Conservation (phyloP, 139 green algal genomes). For the Chlamydomonas urium region DNA sequence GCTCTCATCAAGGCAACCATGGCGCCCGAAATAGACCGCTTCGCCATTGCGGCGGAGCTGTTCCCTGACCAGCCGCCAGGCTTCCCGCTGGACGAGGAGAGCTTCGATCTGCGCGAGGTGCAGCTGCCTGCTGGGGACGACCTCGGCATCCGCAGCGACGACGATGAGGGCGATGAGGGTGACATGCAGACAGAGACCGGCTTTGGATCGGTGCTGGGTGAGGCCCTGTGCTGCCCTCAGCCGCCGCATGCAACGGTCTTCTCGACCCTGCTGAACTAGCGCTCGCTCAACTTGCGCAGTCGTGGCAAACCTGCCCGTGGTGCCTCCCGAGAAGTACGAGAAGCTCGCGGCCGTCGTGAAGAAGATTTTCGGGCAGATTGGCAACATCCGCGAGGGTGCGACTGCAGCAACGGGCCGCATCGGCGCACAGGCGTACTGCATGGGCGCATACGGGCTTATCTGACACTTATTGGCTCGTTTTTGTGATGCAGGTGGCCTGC, state of each 20-base stretch:
- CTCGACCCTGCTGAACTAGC: neutral
- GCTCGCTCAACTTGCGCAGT: constrained; percentile 55
- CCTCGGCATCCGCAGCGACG: constrained; percentile 80
- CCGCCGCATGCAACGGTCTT: neutral
- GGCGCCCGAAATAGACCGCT: constrained; percentile 15
- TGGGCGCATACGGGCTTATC: no score
- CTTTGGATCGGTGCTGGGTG: constrained; percentile 91
- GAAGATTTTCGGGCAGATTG: constrained; percentile 86
- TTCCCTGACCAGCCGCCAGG: constrained; percentile 62
- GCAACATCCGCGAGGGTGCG: constrained; percentile 76
- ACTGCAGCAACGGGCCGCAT: no score
- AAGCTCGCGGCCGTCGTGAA: constrained; percentile 88
- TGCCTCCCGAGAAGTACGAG: constrained; percentile 87
- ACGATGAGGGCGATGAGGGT: constrained; percentile 81
- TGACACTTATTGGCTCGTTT: no score
- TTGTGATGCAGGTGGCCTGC: constrained; percentile 64
- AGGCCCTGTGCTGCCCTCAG: constrained; percentile 9
- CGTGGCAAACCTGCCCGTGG: constrained; percentile 88
- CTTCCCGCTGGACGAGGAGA: constrained; percentile 72
- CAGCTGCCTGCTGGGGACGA: constrained; percentile 86
- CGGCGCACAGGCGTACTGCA: no score
- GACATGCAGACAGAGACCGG: constrained; percentile 82
- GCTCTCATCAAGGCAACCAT: neutral
- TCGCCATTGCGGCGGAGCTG: constrained; percentile 31
- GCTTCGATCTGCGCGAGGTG: constrained; percentile 81